Base-by-base conservation (phyloP, 2,329 filamentous ascomycete genomes). In the Diaporthe sp. region DNA sequence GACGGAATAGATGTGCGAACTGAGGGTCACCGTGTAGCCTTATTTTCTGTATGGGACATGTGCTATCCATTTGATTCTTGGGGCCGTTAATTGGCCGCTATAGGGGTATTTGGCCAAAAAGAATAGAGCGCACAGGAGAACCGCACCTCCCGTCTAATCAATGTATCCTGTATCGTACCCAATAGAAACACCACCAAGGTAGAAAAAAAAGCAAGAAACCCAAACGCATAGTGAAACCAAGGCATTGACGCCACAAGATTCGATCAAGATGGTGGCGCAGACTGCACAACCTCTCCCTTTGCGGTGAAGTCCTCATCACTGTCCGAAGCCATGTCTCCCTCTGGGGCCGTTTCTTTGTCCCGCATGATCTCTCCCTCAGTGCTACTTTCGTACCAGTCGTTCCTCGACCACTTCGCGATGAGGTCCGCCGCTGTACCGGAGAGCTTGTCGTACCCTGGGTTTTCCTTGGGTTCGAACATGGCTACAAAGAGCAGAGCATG, bases 381-480 rank as follows among this genome's bases (percentile, higher is more conserved):
- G 76, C 89, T 91, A 61, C 84, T 85, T 81, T 92, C 88, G 77
- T 94, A 94, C 93, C 93, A 95, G 4, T 90, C 88, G 67, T 90
- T 91, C 61, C 85, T 86, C 6, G 89, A 84, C 94, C 94, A 96
- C 53, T 86, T 84, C 6, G 90, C 88, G 71, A 97, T 90, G 80
- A 93, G 83, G 76, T 90, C 88, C 77, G 90, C 91, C 6, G 94
- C 93, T 73, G 92, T 88, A 68, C 91, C 88, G n/a, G 90, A 86
- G 82, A 97, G 87, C 73, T 87, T 88, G 77, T 91, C 90, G 80
- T 95, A 96, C 1, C 91, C 93, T 1, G 94, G 93, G 79, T 97
- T 96, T 60, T 92, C 88, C 76, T 88, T 88, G 1, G 91, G 88
- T 71, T 92, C 92, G 79, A 97, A 97, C 94, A 97, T 94, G 74